Evolutionary conservation across 73 alveolate genomes (phyloP).

Genomic region (Paramecium sexaurelia): DNA sequence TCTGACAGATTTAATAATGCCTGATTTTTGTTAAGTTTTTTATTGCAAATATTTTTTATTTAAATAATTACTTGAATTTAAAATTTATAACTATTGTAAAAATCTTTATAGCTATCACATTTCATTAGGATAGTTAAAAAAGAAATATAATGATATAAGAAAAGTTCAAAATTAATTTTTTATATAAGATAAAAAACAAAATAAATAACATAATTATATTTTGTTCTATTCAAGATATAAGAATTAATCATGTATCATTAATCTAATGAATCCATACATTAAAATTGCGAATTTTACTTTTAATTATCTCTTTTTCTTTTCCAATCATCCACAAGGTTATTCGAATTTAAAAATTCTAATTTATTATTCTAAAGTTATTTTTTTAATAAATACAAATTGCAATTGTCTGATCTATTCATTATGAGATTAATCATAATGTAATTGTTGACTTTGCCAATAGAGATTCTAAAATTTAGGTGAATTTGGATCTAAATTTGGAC

Average conservation of each 20-base stretch:
- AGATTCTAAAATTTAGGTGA: background rate
- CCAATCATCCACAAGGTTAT: conserved; percentile 11
- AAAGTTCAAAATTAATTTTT: background rate
- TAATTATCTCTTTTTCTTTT: conserved; percentile 19
- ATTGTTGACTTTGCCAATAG: background rate
- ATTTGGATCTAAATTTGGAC: background rate
- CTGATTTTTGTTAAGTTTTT: background rate
- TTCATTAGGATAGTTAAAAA: too few relatives aligned
- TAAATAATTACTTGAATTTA: background rate
- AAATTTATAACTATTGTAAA: too few relatives aligned
- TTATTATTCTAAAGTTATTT: background rate
- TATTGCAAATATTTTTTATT: background rate
- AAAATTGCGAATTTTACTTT: background rate
- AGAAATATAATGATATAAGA: too few relatives aligned
- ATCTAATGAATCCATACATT: background rate
- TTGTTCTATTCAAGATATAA: background rate
- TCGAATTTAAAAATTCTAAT: conserved; percentile 10
- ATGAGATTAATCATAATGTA: background rate
- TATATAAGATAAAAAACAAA: background rate
- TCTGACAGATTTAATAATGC: background rate
- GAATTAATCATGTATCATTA: background rate
- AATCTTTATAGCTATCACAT: too few relatives aligned
- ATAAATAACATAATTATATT: too few relatives aligned
- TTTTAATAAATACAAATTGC: background rate
- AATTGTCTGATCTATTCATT: background rate